A percentile compares a stretch with the other conserved stretches of the same genome.
These are phyloP conservation scores for Smallanthus sonchifolius DNA, from an alignment of 129 eudicot species.

Conservation along the genomic window DNA sequence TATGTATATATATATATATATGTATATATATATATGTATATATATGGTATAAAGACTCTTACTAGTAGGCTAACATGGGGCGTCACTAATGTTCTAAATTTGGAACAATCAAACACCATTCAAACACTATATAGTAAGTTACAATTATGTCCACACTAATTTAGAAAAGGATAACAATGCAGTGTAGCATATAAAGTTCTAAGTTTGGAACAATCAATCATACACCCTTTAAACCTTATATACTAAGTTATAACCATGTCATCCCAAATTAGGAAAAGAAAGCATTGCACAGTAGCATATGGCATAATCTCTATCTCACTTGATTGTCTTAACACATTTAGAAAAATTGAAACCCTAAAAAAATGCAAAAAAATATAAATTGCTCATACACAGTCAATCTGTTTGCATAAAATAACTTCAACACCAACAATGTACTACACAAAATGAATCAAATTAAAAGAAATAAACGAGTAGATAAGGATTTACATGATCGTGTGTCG, in stretches of 20 bases:
- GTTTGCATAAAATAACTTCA: not conserved
- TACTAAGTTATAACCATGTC: slow-evolving; percentile 8
- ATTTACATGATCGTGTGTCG: slow-evolving; percentile 11
- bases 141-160: not conserved
- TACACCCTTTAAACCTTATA: not conserved
- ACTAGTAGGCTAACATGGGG: not conserved
- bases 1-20: not conserved
- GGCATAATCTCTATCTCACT: not conserved
- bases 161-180: not conserved
- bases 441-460: slow-evolving; percentile 2
- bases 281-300: not conserved
- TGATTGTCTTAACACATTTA: slow-evolving; percentile 1
- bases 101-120: not conserved
- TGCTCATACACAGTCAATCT: not conserved
- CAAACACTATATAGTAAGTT: not conserved
- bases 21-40: not conserved
- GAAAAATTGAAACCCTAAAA: not conserved
- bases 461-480: not conserved
- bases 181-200: not conserved
- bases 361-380: not conserved
- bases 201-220: slow-evolving; percentile 4
- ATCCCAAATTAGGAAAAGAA: not conserved
- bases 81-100: not conserved
- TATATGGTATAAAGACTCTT: not conserved
- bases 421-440: not conserved